These are phyloP conservation scores for Leucaena leucocephala DNA, from an alignment of 306 rosid genomes.

Conservation along the genomic window DNA sequence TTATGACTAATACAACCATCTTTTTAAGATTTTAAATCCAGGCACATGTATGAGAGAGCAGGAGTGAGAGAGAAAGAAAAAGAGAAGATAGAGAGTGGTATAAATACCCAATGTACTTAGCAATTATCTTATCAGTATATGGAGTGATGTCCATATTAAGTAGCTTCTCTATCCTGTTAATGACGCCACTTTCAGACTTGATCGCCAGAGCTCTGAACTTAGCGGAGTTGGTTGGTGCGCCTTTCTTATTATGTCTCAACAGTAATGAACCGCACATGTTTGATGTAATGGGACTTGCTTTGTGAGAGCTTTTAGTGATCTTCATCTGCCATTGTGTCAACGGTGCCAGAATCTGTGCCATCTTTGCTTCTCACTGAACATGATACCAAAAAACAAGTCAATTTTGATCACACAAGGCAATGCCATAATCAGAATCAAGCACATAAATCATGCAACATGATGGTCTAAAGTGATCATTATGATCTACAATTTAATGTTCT, in stretches of 20 bases:
- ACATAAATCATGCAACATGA: slow-evolving; percentile 3
- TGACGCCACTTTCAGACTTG: slow-evolving; percentile 62
- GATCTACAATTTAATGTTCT: no score
- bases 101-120: slow-evolving; percentile 91
- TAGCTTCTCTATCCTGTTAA: slow-evolving; percentile 78
- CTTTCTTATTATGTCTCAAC: slow-evolving; percentile 71
- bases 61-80: not conserved
- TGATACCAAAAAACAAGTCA: not conserved
- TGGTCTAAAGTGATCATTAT: not conserved
- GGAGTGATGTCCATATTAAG: slow-evolving; percentile 88
- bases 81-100: slow-evolving; percentile 8
- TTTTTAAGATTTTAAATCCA: not conserved
- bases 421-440: slow-evolving; percentile 17
- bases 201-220: slow-evolving; percentile 64
- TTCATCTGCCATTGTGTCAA: slow-evolving; percentile 82
- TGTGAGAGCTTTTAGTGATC: slow-evolving; percentile 50
- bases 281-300: slow-evolving; percentile 58
- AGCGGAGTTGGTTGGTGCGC: slow-evolving; percentile 48
- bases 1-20: not conserved
- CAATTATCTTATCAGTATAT: slow-evolving; percentile 81
- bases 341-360: slow-evolving; percentile 99
- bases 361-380: slow-evolving; percentile 51
- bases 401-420: slow-evolving; percentile 1
- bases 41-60: not conserved
- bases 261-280: slow-evolving; percentile 79